Percentiles rank a stretch among this genome's conserved stretches.
Conservation (phyloP, 202 grass and related monocot species). For the Setaria italica region DNA sequence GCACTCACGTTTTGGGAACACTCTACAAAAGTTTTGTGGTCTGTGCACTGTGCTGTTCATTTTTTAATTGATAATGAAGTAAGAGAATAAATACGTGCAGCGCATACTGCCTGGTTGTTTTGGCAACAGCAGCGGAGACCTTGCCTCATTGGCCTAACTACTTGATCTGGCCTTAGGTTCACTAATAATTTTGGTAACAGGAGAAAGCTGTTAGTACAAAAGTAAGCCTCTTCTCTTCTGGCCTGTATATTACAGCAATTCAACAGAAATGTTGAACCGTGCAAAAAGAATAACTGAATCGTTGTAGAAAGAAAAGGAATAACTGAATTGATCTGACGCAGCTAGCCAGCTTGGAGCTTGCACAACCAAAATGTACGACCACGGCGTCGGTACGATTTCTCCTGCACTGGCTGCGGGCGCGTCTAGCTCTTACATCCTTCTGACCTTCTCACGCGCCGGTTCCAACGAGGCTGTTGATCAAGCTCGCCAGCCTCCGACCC, state of each 20-base stretch:
- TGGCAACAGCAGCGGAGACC: too few relatives aligned
- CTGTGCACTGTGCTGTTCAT: neutral
- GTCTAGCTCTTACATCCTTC: neutral
- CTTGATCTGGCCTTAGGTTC: too few relatives aligned
- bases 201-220: too few relatives aligned
- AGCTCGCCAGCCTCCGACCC: constrained; percentile 42
- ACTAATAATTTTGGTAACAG: too few relatives aligned
- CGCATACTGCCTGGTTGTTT: neutral
- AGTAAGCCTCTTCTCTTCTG: neutral
- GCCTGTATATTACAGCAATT: neutral
- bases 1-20: neutral
- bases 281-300: neutral
- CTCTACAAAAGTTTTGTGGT: neutral
- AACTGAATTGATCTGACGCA: neutral
- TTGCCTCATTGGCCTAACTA: too few relatives aligned
- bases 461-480: constrained; percentile 38
- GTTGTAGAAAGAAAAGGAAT: neutral
- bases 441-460: constrained; percentile 20
- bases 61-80: neutral
- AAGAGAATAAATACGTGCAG: neutral
- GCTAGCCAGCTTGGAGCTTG: neutral
- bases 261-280: neutral
- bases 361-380: neutral
- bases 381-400: neutral
- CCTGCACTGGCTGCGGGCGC: neutral